Conservation (phyloP, 192 early-diverging fungal genomes). For the Backusella liffmaniae region DNA sequence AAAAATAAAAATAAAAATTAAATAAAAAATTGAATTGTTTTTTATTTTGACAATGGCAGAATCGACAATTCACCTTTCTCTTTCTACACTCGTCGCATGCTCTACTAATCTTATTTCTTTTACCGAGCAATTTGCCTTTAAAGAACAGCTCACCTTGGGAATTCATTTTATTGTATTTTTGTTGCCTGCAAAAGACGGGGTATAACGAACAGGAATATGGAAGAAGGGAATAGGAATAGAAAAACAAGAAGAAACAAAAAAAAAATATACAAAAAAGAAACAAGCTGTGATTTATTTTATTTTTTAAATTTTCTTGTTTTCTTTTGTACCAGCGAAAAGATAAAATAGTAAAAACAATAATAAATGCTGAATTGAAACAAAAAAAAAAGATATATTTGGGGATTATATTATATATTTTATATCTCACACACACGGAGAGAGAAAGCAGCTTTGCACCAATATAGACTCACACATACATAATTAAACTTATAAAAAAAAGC, state of each 20-base stretch:
- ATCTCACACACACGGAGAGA: too few species aligned
- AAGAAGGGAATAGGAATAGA: background rate
- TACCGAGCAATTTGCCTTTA: background rate
- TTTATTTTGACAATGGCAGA: background rate
- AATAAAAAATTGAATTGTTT: background rate
- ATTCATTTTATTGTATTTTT: background rate
- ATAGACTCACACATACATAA: too few species aligned
- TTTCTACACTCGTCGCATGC: conserved; percentile 39
- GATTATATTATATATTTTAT: too few species aligned
- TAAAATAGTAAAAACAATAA: background rate
- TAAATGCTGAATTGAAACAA: background rate
- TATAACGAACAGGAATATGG: conserved; percentile 1
- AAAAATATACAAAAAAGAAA: background rate
- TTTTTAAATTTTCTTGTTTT: background rate
- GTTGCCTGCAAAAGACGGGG: background rate
- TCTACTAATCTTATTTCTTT: conserved; percentile 32
- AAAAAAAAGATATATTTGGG: background rate
- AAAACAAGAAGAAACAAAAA: background rate
- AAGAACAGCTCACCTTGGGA: background rate
- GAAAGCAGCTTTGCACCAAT: too few species aligned
- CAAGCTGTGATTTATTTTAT: background rate
- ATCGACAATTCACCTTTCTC: conserved; percentile 24
- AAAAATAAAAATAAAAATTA: background rate
- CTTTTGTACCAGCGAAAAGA: background rate
- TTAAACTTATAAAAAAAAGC: too few species aligned